These are phyloP conservation scores for Debaryomyces maramus DNA, from an alignment of 805 yeast species.

Conservation along the genomic window DNA sequence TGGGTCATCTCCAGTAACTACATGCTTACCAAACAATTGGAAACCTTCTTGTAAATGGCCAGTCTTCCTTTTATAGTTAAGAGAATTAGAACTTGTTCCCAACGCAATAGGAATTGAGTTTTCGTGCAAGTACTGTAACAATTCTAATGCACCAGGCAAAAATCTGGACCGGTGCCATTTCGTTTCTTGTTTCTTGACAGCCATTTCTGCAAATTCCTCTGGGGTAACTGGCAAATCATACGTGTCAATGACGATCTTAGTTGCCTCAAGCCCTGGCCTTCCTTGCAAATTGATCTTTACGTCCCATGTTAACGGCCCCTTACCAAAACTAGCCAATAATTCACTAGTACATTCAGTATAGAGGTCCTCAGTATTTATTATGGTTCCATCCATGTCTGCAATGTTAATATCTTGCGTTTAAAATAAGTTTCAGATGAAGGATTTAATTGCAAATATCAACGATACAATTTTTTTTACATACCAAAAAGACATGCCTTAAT, in stretches of 20 bases:
- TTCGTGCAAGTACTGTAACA: slow-evolving; percentile 53
- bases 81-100: slow-evolving; percentile 77
- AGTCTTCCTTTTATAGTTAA: slow-evolving; percentile 72
- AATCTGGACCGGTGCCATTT: slow-evolving; percentile 66
- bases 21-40: slow-evolving; percentile 57
- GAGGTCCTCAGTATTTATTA: slow-evolving; percentile 88
- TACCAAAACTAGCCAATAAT: slow-evolving; percentile 63
- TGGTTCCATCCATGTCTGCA: slow-evolving; percentile 90
- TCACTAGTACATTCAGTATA: slow-evolving; percentile 79
- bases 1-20: slow-evolving; percentile 87
- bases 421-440: too few relatives aligned
- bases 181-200: slow-evolving; percentile 53
- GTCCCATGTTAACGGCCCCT: slow-evolving; percentile 88
- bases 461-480: slow-evolving; percentile 27
- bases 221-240: slow-evolving; percentile 65
- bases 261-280: slow-evolving; percentile 79
- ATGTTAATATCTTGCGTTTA: background rate
- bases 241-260: slow-evolving; percentile 61
- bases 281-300: slow-evolving; percentile 88
- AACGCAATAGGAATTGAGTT: slow-evolving; percentile 76
- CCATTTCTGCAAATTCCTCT: slow-evolving; percentile 57
- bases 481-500: slow-evolving; percentile 73
- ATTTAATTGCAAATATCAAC: background rate
- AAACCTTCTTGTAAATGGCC: slow-evolving; percentile 64
- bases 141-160: slow-evolving; percentile 82